A percentile compares a stretch with the other conserved stretches of the same genome.
These are phyloP conservation scores for Ascochyta lentis DNA, from an alignment of 2,329 filamentous ascomycete genomes.

Conservation along the genomic window DNA sequence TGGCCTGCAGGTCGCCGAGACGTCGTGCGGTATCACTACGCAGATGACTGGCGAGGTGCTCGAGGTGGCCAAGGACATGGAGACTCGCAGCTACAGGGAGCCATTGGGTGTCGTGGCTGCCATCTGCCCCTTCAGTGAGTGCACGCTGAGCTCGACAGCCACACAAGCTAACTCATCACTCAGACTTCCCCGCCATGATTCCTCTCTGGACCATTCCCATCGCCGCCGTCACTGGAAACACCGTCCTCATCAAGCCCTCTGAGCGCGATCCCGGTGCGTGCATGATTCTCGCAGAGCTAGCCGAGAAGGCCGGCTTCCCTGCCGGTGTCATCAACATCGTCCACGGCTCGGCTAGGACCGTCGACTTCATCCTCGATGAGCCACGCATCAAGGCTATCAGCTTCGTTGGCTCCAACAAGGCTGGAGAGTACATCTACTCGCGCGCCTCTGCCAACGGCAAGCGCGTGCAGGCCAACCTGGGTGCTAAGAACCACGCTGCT, in stretches of 20 bases:
- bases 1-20: conserved; percentile 84
- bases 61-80: conserved; percentile 89
- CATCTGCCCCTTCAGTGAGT: conserved; percentile 85
- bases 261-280: conserved; percentile 84
- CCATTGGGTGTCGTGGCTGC: conserved; percentile 81
- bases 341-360: conserved; percentile 79
- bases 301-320: conserved; percentile 80
- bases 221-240: conserved; percentile 83
- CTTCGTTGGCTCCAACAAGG: conserved; percentile 88
- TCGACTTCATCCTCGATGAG: conserved; percentile 86
- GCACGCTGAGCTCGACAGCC: background rate
- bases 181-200: conserved; percentile 91
- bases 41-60: conserved; percentile 83
- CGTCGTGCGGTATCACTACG: conserved; percentile 79
- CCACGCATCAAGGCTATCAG: conserved; percentile 84
- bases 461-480: conserved; percentile 85
- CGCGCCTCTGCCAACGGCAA: conserved; percentile 84
- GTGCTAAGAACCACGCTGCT: conserved; percentile 87
- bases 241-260: conserved; percentile 82
- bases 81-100: conserved; percentile 82
- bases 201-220: conserved; percentile 90
- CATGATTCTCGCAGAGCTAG: conserved; percentile 84
- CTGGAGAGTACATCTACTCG: conserved; percentile 84
- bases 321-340: conserved; percentile 83
- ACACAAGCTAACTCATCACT: conserved; percentile 29